Evolutionary conservation across 768 basidiomycete genomes (phyloP), one percentile per base, ranked within the genome.

Genomic region (Tephrocybe sp.): DNA sequence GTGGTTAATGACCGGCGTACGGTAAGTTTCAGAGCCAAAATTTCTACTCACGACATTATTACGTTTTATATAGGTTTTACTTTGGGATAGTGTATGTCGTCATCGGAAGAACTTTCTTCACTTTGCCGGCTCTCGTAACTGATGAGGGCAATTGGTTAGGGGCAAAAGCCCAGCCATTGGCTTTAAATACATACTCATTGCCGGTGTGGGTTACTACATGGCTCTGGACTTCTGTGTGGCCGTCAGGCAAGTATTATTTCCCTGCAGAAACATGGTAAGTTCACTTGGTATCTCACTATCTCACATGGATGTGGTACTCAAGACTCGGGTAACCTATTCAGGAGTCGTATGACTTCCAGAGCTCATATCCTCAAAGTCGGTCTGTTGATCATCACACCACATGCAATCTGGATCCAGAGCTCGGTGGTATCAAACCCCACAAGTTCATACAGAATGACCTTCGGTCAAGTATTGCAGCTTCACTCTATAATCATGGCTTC

Each of bases 371-470:
- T 57, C 21, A 51, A 50, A 47, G 47, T 45, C 11, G 12, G 12
- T 8, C 21, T 47, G 8, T 31, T 57, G 22, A 11, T 57, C 6
- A 33, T 54, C 7, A 29, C 44, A 13, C 53, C 53, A 13, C 45
- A 51, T 27, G 39, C 19, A 6, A n/a, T 45, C 3, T 52, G 53
- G 53, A 54, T 57, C 6, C 50, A 49, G 34, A 44, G 45, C 11
- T 50, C 42, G 2, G 18, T 47, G 3, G 13, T 31, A 10, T 44
- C 44, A 3, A 55, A 52, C 42, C 45, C 53, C 7, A 52, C 30
- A 8, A 22, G n/a, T n/a, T 37, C 50, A 5, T 19, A 13, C 5
- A 19, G 13, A 4, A 47, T 57, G 29, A 47, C 47, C 11, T 57
- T 52, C 47, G 53, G 53, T 16, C 49, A 56, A 44, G 52, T 50